These are phyloP conservation scores for Blastosporella zonata DNA, from an alignment of 1,284 basidiomycete genomes.

Conservation along the genomic window DNA sequence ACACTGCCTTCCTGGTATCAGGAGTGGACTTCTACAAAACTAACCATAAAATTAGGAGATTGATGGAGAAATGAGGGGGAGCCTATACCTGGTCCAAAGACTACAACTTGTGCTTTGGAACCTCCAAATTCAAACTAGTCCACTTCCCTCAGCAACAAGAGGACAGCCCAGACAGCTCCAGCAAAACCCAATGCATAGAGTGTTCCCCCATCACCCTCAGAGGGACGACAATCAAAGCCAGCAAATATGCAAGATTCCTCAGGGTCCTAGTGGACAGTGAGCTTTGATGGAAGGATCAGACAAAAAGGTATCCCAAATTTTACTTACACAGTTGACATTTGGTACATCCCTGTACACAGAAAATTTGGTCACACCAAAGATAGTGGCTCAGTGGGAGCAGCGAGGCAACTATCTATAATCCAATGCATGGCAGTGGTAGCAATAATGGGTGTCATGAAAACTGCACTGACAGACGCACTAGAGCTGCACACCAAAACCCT, in stretches of 20 bases:
- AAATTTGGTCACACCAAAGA: not conserved
- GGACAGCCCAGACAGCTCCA: not conserved
- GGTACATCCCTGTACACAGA: slow-evolving; percentile 12
- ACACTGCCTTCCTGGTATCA: not conserved
- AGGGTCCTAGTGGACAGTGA: slow-evolving; percentile 34
- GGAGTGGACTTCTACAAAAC: slow-evolving; percentile 9
- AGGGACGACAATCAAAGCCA: slow-evolving; percentile 10
- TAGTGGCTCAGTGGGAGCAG: slow-evolving; percentile 3
- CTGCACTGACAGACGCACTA: slow-evolving; percentile 31
- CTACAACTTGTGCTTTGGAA: slow-evolving; percentile 21
- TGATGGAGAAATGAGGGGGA: slow-evolving; percentile 20
- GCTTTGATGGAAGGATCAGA: slow-evolving; percentile 33
- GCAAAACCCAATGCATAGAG: not conserved
- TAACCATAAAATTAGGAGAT: slow-evolving; percentile 6
- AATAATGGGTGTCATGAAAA: slow-evolving; percentile 33
- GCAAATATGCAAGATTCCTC: slow-evolving; percentile 25
- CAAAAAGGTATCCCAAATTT: slow-evolving; percentile 27
- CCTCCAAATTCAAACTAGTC: slow-evolving; percentile 17
- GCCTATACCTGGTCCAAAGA: slow-evolving; percentile 18
- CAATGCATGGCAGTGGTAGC: slow-evolving; percentile 31
- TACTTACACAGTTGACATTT: slow-evolving; percentile 36
- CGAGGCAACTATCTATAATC: slow-evolving; percentile 23
- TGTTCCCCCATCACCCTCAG: too few species aligned
- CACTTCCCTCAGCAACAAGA: slow-evolving; percentile 6
- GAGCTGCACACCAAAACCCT: slow-evolving; percentile 31